Conservation (phyloP, 139 green algal species). For the Chlorella vulgaris region DNA sequence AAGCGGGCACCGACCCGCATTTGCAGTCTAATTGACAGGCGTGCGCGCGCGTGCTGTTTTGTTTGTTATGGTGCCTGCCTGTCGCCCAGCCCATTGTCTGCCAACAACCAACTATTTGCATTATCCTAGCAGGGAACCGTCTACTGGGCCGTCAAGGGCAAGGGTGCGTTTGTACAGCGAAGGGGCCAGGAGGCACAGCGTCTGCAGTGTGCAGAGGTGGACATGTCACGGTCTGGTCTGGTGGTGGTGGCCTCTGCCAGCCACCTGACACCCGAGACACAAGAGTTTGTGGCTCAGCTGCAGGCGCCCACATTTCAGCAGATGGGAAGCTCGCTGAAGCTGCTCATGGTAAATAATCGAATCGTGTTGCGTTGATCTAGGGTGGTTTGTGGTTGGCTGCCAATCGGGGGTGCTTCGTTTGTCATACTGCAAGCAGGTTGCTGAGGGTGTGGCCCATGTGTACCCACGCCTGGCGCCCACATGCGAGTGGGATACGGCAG, state of each 20-base stretch:
- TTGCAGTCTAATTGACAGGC: too few species aligned
- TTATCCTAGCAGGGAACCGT: slow-evolving; percentile 62
- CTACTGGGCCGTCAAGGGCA: slow-evolving; percentile 73
- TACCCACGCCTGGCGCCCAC: slow-evolving; percentile 77
- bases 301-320: slow-evolving; percentile 67
- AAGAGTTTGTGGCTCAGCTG: slow-evolving; percentile 77
- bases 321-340: slow-evolving; percentile 83
- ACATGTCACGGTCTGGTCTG: slow-evolving; percentile 48
- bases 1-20: too few species aligned
- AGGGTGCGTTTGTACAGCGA: slow-evolving; percentile 73
- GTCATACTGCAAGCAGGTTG: slow-evolving; percentile 50
- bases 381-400: neutral
- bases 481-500: slow-evolving; percentile 90
- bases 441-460: slow-evolving; percentile 78
- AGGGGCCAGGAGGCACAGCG: slow-evolving; percentile 9
- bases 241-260: slow-evolving; percentile 63
- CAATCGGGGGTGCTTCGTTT: too few species aligned
- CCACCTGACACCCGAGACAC: slow-evolving; percentile 67
- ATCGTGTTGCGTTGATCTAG: too few species aligned
- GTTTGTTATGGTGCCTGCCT: too few species aligned
- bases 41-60: too few species aligned
- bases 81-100: too few species aligned
- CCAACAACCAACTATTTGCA: too few species aligned
- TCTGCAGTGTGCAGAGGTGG: slow-evolving; percentile 53
- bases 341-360: slow-evolving; percentile 67